A percentile compares a stretch with the other conserved stretches of the same genome.
These are phyloP conservation scores for Eucalyptus brandiana DNA, from an alignment of 345 rosid genomes.

Conservation along the genomic window DNA sequence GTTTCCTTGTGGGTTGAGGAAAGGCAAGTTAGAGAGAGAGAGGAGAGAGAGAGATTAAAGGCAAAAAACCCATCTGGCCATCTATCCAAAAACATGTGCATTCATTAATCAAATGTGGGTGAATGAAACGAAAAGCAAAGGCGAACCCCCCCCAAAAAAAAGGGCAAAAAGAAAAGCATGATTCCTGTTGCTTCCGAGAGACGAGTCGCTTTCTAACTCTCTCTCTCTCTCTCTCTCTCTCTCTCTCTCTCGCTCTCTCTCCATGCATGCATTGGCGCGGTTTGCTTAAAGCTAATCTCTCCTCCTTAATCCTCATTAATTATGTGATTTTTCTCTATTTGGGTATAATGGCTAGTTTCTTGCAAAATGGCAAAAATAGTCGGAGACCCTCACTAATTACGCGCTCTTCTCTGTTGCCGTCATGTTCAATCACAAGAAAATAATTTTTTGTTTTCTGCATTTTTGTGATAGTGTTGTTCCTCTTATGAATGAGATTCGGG, in stretches of 20 bases:
- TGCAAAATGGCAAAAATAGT: neutral
- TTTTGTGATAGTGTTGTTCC: neutral
- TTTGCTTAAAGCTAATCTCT: neutral
- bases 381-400: neutral
- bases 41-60: constrained; percentile 4
- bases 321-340: neutral
- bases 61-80: constrained; percentile 22
- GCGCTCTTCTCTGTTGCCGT: neutral
- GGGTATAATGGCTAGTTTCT: neutral
- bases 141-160: neutral
- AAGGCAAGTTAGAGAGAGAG: neutral
- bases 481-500: neutral
- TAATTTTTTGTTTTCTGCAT: neutral
- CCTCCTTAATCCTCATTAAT: neutral
- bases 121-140: constrained; percentile 30
- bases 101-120: constrained; percentile 15
- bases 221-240: neutral
- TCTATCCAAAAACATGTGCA: constrained; percentile 40
- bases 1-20: neutral
- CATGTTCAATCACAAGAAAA: neutral
- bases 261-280: neutral
- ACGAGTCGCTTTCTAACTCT: constrained; percentile 7
- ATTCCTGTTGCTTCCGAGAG: constrained; percentile 37
- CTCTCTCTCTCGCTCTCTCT: neutral
- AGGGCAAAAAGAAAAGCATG: constrained; percentile 15